phyloP scores from a whole-genome alignment of 2,329 filamentous ascomycete species.

The Penicillium decumbens region DNA sequence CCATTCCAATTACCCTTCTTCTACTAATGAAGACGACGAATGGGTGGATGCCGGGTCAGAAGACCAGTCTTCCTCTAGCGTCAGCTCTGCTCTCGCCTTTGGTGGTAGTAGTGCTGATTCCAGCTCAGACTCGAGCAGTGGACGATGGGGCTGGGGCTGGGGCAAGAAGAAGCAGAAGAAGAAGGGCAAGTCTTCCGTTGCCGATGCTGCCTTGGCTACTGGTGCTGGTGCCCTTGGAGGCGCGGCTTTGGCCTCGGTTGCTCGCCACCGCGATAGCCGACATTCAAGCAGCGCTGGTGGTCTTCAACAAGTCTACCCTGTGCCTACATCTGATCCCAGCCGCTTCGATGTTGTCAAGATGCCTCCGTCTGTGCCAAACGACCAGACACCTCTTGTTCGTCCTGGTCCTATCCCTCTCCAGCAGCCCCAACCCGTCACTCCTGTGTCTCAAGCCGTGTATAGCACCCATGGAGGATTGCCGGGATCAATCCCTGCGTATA shows the following conservation, averaged over 20 bases:
- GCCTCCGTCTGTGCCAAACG: conserved; percentile 22
- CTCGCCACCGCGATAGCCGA: conserved; percentile 29
- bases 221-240: conserved; percentile 43
- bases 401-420: conserved; percentile 67
- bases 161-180: conserved; percentile 47
- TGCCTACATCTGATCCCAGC: conserved; percentile 61
- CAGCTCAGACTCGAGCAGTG: conserved; percentile 53
- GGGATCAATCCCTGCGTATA: conserved; percentile 38
- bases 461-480: conserved; percentile 38
- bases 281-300: conserved; percentile 42
- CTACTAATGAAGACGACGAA: conserved; percentile 44
- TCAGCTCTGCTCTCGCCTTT: conserved; percentile 58
- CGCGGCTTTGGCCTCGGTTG: conserved; percentile 39
- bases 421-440: conserved; percentile 74
- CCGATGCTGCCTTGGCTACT: conserved; percentile 36
- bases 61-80: conserved; percentile 50
- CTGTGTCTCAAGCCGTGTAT: conserved; percentile 66
- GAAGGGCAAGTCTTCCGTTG: conserved; percentile 25
- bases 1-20: conserved; percentile 26
- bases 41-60: conserved; percentile 59
- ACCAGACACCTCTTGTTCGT: conserved; percentile 37
- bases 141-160: conserved; percentile 60
- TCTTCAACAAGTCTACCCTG: conserved; percentile 59
- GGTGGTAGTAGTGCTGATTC: conserved; percentile 54
- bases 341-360: conserved; percentile 53